phyloP scores from a whole-genome alignment of 768 basidiomycete species.

The Trametes gibbosa region DNA sequence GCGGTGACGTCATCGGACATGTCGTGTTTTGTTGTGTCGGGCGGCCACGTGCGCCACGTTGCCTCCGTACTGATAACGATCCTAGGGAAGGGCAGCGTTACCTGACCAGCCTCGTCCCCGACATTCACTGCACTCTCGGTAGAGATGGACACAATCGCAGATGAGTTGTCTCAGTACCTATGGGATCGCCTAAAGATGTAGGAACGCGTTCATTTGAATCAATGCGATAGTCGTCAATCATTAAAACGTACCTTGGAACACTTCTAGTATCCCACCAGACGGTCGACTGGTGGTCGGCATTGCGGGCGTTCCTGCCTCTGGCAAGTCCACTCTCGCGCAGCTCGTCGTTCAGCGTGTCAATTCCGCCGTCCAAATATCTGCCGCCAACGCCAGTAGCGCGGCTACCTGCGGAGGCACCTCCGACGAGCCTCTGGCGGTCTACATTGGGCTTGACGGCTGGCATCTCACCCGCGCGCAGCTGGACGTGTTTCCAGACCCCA shows the following conservation, averaged over 20 bases:
- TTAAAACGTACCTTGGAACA: neutral
- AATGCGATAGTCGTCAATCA: neutral
- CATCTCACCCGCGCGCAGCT: conserved; percentile 80
- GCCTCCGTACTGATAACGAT: conserved; percentile 4
- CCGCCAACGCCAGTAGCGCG: neutral
- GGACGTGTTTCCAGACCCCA: conserved; percentile 71
- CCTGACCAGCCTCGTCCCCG: too few relatives aligned
- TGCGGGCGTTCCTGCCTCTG: conserved; percentile 79
- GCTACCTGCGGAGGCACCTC: conserved; percentile 1
- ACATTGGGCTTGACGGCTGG: conserved; percentile 90
- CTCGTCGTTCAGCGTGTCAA: conserved; percentile 57
- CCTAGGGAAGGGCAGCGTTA: neutral
- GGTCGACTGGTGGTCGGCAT: conserved; percentile 67
- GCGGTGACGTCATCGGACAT: conserved; percentile 11
- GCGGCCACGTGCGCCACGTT: conserved; percentile 11
- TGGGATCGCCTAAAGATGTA: conserved; percentile 32
- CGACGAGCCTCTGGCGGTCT: conserved; percentile 42
- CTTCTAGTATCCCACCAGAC: conserved; percentile 25
- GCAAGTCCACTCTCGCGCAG: conserved; percentile 77
- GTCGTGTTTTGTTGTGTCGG: conserved; percentile 5
- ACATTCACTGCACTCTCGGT: neutral
- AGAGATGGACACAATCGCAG: conserved; percentile 41
- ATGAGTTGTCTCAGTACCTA: conserved; percentile 38
- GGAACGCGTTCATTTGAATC: conserved; percentile 12
- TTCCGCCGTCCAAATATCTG: neutral